Evolutionary conservation across 1,284 basidiomycete genomes (phyloP).

Genomic region (Sphaerobolus stellatus): DNA sequence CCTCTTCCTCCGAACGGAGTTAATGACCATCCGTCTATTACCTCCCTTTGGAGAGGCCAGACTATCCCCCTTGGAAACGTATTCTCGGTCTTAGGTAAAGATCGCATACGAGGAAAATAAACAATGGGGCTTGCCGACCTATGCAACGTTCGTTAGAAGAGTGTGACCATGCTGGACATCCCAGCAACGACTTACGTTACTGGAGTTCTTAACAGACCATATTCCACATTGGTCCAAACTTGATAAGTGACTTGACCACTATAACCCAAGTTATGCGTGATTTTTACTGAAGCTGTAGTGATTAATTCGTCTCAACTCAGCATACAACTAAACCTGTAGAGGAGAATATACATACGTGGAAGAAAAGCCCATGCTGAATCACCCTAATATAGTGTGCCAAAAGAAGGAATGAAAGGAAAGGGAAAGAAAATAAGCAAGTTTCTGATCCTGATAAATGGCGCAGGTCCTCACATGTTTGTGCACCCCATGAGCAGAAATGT

Average conservation of each 20-base stretch:
- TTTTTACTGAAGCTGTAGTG: too few relatives aligned
- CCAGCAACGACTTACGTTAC: background rate
- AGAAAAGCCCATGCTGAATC: background rate
- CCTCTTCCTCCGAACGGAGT: conserved; percentile 4
- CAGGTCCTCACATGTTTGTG: background rate
- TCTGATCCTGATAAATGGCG: background rate
- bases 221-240: background rate
- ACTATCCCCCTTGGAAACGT: background rate
- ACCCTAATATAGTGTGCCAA: too few relatives aligned
- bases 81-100: background rate
- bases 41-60: background rate
- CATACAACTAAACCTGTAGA: background rate
- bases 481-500: too few relatives aligned
- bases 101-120: conserved; percentile 8
- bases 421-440: background rate
- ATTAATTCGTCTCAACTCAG: too few relatives aligned
- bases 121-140: too few relatives aligned
- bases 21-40: background rate
- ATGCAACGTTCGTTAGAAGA: too few relatives aligned
- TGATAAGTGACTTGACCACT: background rate
- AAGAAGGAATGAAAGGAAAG: background rate
- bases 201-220: background rate
- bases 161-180: conserved; percentile 5
- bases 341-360: conserved; percentile 4
- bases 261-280: too few relatives aligned